phyloP scores from a whole-genome alignment of 805 yeast genomes.

The Starmerella floris region DNA sequence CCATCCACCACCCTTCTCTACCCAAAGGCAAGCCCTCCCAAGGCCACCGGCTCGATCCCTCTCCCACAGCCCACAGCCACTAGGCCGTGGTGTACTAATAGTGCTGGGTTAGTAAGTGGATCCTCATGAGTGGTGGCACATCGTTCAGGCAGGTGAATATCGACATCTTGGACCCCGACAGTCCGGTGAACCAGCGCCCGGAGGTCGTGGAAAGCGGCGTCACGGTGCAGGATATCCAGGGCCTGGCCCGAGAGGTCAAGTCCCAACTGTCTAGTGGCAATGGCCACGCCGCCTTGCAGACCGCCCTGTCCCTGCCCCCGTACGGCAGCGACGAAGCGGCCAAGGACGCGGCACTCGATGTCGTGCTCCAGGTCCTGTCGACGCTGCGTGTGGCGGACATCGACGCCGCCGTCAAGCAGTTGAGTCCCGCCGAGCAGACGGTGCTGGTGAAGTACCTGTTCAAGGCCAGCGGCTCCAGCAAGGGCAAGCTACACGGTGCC shows the following conservation, averaged over 20 bases:
- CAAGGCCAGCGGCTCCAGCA: slow-evolving; percentile 64
- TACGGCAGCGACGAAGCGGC: slow-evolving; percentile 57
- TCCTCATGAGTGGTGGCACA: background rate
- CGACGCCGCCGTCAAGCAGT: slow-evolving; percentile 41
- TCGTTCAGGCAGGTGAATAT: slow-evolving; percentile 69
- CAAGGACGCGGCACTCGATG: slow-evolving; percentile 37
- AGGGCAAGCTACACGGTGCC: slow-evolving; percentile 62
- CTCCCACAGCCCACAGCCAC: too few species aligned
- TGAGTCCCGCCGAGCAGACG: slow-evolving; percentile 56
- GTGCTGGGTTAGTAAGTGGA: too few species aligned
- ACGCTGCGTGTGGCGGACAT: slow-evolving; percentile 59
- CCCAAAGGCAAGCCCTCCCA: too few species aligned
- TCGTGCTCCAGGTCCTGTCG: slow-evolving; percentile 59
- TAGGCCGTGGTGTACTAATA: too few species aligned
- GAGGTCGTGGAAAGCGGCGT: slow-evolving; percentile 45
- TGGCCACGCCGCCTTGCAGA: slow-evolving; percentile 48
- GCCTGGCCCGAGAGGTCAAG: slow-evolving; percentile 46
- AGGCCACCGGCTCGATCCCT: too few species aligned
- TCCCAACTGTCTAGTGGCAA: slow-evolving; percentile 58
- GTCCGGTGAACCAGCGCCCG: slow-evolving; percentile 46
- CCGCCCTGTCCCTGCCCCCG: slow-evolving; percentile 62
- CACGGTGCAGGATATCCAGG: slow-evolving; percentile 40
- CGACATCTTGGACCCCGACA: slow-evolving; percentile 79
- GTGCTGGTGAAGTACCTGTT: slow-evolving; percentile 72
- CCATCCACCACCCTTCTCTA: too few species aligned